Base-by-base conservation (phyloP, 1,284 basidiomycete genomes). In the Neotropicomus parvogracilis region DNA sequence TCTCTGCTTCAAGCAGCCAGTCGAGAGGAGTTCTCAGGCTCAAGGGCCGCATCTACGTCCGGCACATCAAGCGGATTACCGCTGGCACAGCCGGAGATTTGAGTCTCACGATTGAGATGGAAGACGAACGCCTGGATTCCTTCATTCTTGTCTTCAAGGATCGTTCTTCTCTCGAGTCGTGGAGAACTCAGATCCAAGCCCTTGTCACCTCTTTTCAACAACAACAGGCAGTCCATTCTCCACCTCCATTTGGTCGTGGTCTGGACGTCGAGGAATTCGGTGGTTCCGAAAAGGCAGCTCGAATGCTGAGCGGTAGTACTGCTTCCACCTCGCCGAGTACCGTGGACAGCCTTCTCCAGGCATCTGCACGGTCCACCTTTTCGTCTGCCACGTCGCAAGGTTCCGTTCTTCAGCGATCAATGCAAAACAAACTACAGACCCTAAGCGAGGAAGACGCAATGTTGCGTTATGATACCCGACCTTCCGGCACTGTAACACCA, bases 141-240 rank as follows among this genome's bases (percentile, higher is more conserved):
- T 97, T 99, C 69, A 92, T 97, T 60, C 79, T 99, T 44, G 86
- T 91, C 59, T 99, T 97, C 79, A 87, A 85, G 58, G 91, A 97
- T 49, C 80, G 85, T n/a, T 75, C 81, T n/a, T 87, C 85, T 4
- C 76, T 95, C 49, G 91, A 95, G 62, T 79, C 85, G 0, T 98
- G 95, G 95, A 84, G 79, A 61, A 75, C 75, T 34, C 87, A 85
- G 50, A 85, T 97, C 54, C 81, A 87, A 58, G 71, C 76, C 2
- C 80, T 94, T 17, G 82, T 95, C 29, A 72, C 76, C 50, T 71
- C 78, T 62, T 81, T 83, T 68, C 84, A 86, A 57, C 70, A 74
- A 13, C 57, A 61, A 26, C 62, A 65, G 48, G 45, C 59, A 9
- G 54, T 48, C 31, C 66, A 66, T 20, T 71, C 64, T 43, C 66